Base-by-base conservation (phyloP, 768 basidiomycete species). In the Lactarius indigo region DNA sequence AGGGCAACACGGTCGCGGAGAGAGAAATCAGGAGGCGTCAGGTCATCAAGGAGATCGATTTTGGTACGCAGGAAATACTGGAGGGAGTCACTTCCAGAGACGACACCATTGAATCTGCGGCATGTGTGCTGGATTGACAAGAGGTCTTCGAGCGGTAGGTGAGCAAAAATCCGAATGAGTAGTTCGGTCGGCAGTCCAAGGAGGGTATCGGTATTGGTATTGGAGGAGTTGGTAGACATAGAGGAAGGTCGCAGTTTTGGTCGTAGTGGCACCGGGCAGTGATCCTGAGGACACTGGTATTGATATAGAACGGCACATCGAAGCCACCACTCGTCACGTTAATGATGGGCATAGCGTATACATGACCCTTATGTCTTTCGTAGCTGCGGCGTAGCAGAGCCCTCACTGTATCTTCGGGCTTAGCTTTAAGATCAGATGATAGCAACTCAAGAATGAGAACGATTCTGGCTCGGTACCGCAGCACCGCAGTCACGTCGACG, bases 41-140 rank as follows among this genome's bases (percentile, higher is more conserved):
- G 12, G 18, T 55, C 61, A 3, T 55, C 61, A 39, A 62, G 33
- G 17, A 35, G n/a, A 30, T 62, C 39, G 18, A 55, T 18, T 20
- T 62, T 10, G 2, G 28, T 28, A 31, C 23, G 52, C 18, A 62
- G 52, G 52, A 41, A 20, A n/a, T 62, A 55, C 20, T 62, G 61
- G n/a, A 62, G 52, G 13, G 35, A 31, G 6, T 18, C 26, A 2
- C 44, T 54, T 28, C 15, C 20, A 12, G 52, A 18, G 37, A 62
- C 10, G 61, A 62, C 47, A n/a, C 41, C 28, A 13, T 6, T 10
- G 4, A 42, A 35, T n/a, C 17, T 55, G 52, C 37, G 52, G 47
- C 61, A 62, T 6, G 61, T 55, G 26, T 20, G 52, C 61, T 55
- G 61, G 26, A 55, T 37, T 13, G 61, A 54, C 26, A 41, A 39